phyloP scores from a whole-genome alignment of 805 yeast genomes.

The Teunomyces funiuensis region DNA sequence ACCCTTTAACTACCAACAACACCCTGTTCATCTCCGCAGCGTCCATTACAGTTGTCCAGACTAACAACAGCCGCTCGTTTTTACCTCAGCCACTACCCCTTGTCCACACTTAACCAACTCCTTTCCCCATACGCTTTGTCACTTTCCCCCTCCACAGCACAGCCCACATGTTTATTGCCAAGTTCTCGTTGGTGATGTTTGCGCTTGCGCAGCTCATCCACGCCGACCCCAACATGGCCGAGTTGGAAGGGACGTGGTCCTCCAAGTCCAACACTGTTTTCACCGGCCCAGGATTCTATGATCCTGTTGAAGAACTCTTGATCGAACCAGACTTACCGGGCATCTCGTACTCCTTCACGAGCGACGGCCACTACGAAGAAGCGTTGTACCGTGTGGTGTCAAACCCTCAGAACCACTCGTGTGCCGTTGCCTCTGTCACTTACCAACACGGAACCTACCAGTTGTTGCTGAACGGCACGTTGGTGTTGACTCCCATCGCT shows the following conservation, averaged over 20 bases:
- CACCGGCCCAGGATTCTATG: constrained; percentile 95
- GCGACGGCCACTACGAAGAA: constrained; percentile 87
- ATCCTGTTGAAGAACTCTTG: constrained; percentile 91
- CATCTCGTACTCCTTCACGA: constrained; percentile 86
- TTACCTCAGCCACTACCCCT: neutral
- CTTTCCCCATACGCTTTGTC: neutral
- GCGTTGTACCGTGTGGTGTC: constrained; percentile 78
- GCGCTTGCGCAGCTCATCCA: constrained; percentile 10
- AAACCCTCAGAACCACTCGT: constrained; percentile 72
- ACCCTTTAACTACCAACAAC: too few relatives aligned
- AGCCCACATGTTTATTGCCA: constrained; percentile 1
- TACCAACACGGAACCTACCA: constrained; percentile 89
- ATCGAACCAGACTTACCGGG: constrained; percentile 98
- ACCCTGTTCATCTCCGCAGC: too few relatives aligned
- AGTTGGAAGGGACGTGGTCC: constrained; percentile 88
- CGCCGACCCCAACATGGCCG: constrained; percentile 40
- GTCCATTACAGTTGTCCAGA: too few relatives aligned
- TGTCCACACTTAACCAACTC: neutral
- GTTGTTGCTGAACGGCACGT: constrained; percentile 60
- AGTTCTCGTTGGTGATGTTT: constrained; percentile 10
- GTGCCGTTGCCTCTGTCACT: constrained; percentile 79
- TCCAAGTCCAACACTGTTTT: constrained; percentile 91
- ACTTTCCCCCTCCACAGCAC: neutral
- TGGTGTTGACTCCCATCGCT: constrained; percentile 67
- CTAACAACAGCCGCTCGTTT: too few relatives aligned